phyloP scores from a whole-genome alignment of 257 asterid genomes.

The Solanum rostratum region DNA sequence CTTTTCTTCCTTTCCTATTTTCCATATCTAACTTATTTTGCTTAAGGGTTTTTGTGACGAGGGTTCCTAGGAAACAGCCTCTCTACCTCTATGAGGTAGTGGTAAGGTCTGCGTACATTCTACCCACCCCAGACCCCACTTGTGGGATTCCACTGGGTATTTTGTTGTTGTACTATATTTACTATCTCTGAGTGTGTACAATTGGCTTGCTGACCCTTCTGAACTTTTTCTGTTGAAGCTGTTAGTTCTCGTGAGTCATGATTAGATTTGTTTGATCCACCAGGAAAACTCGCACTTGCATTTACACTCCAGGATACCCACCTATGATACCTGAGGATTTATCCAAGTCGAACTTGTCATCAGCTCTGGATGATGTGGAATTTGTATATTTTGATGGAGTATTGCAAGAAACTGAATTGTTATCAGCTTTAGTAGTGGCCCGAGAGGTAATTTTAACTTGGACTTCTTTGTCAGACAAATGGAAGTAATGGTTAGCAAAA shows the following conservation, averaged over 20 bases:
- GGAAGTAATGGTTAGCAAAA: not conserved
- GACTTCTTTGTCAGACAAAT: not conserved
- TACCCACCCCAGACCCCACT: too few species aligned
- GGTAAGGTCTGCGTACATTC: too few species aligned
- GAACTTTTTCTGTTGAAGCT: not conserved
- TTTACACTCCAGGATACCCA: slow-evolving; percentile 92
- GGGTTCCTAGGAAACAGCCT: too few species aligned
- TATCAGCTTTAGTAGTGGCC: slow-evolving; percentile 56
- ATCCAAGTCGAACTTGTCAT: slow-evolving; percentile 36
- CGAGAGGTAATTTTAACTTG: slow-evolving; percentile 51
- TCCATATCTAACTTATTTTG: too few species aligned
- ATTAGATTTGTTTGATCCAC: slow-evolving; percentile 8
- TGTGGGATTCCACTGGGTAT: too few species aligned
- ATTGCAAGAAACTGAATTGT: slow-evolving; percentile 46
- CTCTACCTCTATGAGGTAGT: too few species aligned
- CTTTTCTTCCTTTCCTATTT: too few species aligned
- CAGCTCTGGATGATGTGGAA: slow-evolving; percentile 60
- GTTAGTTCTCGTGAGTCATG: not conserved
- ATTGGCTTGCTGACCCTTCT: not conserved
- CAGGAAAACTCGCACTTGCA: slow-evolving; percentile 95
- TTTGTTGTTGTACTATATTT: too few species aligned
- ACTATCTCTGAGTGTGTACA: not conserved
- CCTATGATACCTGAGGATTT: slow-evolving; percentile 84
- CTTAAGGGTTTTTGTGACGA: too few species aligned
- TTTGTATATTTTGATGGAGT: slow-evolving; percentile 79